These are phyloP conservation scores for Puccinia hordei DNA, from an alignment of 1,284 basidiomycete species.

Conservation along the genomic window DNA sequence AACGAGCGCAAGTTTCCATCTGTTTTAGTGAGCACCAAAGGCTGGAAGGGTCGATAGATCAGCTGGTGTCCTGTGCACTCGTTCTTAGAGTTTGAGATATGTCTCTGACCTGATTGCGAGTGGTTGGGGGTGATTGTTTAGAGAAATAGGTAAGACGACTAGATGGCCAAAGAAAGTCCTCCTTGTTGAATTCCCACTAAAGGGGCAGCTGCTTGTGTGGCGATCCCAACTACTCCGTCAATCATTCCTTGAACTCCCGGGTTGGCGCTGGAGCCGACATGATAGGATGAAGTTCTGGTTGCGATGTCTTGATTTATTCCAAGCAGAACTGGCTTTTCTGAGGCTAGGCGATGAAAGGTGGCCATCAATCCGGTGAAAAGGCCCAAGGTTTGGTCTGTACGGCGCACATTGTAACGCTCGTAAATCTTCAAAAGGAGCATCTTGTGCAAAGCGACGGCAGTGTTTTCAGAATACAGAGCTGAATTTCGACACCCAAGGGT, in stretches of 20 bases:
- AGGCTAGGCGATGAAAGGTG: conserved; percentile 77
- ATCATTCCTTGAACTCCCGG: conserved; percentile 67
- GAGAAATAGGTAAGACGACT: neutral
- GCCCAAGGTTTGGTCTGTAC: conserved; percentile 59
- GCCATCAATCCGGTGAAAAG: conserved; percentile 79
- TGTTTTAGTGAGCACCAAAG: conserved; percentile 16
- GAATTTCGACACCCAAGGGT: conserved; percentile 89
- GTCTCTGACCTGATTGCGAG: neutral
- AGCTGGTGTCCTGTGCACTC: neutral
- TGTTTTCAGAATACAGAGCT: conserved; percentile 85
- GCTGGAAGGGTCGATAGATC: neutral
- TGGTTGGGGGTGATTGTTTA: neutral
- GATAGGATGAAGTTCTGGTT: conserved; percentile 35
- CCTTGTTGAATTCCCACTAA: conserved; percentile 69
- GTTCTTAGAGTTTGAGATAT: neutral
- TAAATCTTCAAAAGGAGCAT: conserved; percentile 76
- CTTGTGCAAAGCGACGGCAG: conserved; percentile 84
- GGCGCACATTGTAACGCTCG: conserved; percentile 72
- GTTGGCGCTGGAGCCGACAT: conserved; percentile 7
- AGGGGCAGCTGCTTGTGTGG: conserved; percentile 78
- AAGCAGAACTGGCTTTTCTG: conserved; percentile 79
- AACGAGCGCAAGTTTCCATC: conserved; percentile 65
- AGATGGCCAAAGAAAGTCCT: conserved; percentile 55
- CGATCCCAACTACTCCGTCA: conserved; percentile 78
- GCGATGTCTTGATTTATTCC: conserved; percentile 65